A percentile compares a stretch with the other conserved stretches of the same genome.
Evolutionary conservation across 106 monocot species (phyloP).

Genomic region (Dioscorea alata): DNA sequence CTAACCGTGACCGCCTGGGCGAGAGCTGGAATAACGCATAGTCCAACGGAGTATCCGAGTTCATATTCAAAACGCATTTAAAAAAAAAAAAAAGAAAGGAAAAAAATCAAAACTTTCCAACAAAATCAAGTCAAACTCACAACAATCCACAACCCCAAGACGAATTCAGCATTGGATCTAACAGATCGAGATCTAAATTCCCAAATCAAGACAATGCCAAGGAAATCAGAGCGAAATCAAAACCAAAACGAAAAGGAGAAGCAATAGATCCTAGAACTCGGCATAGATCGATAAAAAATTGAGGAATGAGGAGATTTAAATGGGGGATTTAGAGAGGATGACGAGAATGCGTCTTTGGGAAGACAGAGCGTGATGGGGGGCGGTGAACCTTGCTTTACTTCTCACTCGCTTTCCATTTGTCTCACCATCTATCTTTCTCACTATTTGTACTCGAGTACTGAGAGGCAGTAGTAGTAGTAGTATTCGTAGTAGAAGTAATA

Average conservation of each 20-base stretch:
- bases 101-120: too few relatives aligned
- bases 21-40: slow-evolving; percentile 88
- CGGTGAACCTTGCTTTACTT: slow-evolving; percentile 11
- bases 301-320: too few relatives aligned
- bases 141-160: neutral
- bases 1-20: slow-evolving; percentile 65
- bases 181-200: too few relatives aligned
- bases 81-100: too few relatives aligned
- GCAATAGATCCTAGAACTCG: too few relatives aligned
- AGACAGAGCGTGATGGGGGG: neutral
- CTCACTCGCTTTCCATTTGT: slow-evolving; percentile 3
- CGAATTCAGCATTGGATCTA: neutral
- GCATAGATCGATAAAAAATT: too few relatives aligned
- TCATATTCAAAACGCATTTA: slow-evolving; percentile 32
- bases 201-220: too few relatives aligned
- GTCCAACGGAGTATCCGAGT: slow-evolving; percentile 64
- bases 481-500: neutral
- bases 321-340: too few relatives aligned
- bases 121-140: neutral
- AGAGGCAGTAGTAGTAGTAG: too few relatives aligned
- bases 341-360: neutral
- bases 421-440: neutral
- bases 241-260: too few relatives aligned
- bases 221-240: too few relatives aligned
- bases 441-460: neutral